Evolutionary conservation across 1,284 basidiomycete genomes (phyloP).

Genomic region (Schizophyllum amplum): DNA sequence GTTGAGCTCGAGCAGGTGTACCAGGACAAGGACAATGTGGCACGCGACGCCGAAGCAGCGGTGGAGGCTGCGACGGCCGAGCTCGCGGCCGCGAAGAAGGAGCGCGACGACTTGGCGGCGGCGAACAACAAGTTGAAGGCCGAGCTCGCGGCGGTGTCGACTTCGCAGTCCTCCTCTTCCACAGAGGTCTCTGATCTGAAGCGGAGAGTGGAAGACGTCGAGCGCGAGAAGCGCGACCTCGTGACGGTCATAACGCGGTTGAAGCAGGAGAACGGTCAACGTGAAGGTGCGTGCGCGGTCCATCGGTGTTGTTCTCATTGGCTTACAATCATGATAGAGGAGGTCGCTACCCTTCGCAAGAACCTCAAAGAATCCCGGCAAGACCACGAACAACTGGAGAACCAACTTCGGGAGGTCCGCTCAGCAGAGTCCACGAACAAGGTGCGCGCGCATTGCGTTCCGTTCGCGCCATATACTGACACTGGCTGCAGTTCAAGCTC

Average conservation of each 20-base stretch:
- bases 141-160: slow-evolving; percentile 44
- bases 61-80: slow-evolving; percentile 46
- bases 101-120: slow-evolving; percentile 59
- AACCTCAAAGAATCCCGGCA: slow-evolving; percentile 69
- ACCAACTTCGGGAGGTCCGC: slow-evolving; percentile 58
- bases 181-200: slow-evolving; percentile 51
- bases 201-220: slow-evolving; percentile 57
- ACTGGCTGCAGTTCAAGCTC: slow-evolving; percentile 60
- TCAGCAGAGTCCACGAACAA: slow-evolving; percentile 65
- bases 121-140: slow-evolving; percentile 31
- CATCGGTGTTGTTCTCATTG: not conserved
- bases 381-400: slow-evolving; percentile 59
- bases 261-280: slow-evolving; percentile 59
- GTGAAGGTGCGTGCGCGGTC: slow-evolving; percentile 43
- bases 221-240: slow-evolving; percentile 75
- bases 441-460: slow-evolving; percentile 27
- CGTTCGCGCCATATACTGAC: slow-evolving; percentile 3
- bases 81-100: slow-evolving; percentile 41
- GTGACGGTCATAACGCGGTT: slow-evolving; percentile 65
- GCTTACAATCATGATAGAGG: slow-evolving; percentile 35
- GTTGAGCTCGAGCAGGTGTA: slow-evolving; percentile 73
- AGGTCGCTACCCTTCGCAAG: slow-evolving; percentile 57
- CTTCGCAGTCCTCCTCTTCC: slow-evolving; percentile 48
- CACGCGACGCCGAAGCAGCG: slow-evolving; percentile 45
- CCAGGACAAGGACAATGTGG: slow-evolving; percentile 58